Evolutionary conservation across 306 rosid species (phyloP).

Genomic region (Urtica urens): DNA sequence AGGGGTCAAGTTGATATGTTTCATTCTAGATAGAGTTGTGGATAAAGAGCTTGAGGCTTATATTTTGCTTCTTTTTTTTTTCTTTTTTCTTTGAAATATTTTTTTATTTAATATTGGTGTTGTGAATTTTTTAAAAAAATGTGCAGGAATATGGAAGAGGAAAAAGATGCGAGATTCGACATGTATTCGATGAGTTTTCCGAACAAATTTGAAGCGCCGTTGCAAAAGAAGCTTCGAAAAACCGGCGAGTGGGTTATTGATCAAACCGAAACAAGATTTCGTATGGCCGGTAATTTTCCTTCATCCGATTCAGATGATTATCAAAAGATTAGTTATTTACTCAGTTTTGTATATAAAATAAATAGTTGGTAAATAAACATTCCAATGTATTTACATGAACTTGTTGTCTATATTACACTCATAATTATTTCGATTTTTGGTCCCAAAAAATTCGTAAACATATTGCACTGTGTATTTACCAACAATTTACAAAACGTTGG

Average conservation of each 20-base stretch:
- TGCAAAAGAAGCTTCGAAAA: slow-evolving; percentile 62
- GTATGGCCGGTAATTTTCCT: slow-evolving; percentile 33
- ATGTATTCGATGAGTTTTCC: slow-evolving; percentile 36
- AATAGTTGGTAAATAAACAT: too few species aligned
- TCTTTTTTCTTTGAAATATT: background rate
- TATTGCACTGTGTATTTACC: too few species aligned
- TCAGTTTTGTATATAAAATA: too few species aligned
- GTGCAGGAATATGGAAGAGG: slow-evolving; percentile 39
- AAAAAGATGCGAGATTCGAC: slow-evolving; percentile 35
- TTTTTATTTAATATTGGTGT: background rate
- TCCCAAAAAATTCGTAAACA: too few species aligned
- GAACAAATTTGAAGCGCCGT: slow-evolving; percentile 38
- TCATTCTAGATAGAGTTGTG: background rate
- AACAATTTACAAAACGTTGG: too few species aligned
- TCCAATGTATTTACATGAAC: too few species aligned
- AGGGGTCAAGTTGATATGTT: background rate
- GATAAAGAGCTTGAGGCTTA: background rate
- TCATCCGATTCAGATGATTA: too few species aligned
- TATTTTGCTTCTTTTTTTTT: background rate
- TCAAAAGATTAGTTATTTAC: too few species aligned
- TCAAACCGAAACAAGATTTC: slow-evolving; percentile 38
- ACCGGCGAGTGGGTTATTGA: slow-evolving; percentile 59
- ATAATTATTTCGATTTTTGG: too few species aligned
- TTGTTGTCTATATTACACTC: too few species aligned
- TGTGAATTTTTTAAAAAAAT: too few species aligned